Percentiles rank a stretch among this genome's conserved stretches.
These are phyloP conservation scores for Odontarrhena argentea DNA, from an alignment of 345 rosid species.

Conservation along the genomic window DNA sequence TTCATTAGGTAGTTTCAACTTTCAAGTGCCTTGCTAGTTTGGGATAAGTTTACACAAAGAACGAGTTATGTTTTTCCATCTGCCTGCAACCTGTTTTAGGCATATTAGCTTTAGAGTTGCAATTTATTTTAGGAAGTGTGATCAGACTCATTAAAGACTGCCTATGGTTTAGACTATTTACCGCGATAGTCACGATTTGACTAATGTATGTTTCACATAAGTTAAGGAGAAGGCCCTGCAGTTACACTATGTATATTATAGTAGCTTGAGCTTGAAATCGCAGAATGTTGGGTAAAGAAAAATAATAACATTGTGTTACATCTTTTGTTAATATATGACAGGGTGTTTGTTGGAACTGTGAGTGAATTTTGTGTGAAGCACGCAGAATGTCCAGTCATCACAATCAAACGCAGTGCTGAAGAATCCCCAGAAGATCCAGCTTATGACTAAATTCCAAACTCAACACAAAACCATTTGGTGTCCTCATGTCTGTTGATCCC, in stretches of 20 bases:
- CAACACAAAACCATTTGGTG: conserved; percentile 17
- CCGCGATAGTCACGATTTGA: not conserved
- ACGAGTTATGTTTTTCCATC: not conserved
- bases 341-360: conserved; percentile 95
- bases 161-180: conserved; percentile 1
- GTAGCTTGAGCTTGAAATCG: not conserved
- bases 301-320: not conserved
- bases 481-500: conserved; percentile 3
- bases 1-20: not conserved
- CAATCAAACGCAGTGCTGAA: conserved; percentile 79
- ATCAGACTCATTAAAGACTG: not conserved
- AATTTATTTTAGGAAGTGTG: not conserved
- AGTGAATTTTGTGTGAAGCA: conserved; percentile 97
- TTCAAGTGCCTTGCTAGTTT: not conserved
- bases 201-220: conserved; percentile 3
- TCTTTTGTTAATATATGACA: conserved; percentile 38
- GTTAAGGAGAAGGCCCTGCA: not conserved
- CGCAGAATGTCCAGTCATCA: conserved; percentile 88
- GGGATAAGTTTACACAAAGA: conserved; percentile 7
- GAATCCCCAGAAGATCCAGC: conserved; percentile 94
- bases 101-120: not conserved
- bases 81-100: not conserved
- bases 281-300: not conserved
- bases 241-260: not conserved
- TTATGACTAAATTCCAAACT: conserved; percentile 58